Base-by-base conservation (phyloP, 768 basidiomycete genomes). In the Termitomyces sp. region DNA sequence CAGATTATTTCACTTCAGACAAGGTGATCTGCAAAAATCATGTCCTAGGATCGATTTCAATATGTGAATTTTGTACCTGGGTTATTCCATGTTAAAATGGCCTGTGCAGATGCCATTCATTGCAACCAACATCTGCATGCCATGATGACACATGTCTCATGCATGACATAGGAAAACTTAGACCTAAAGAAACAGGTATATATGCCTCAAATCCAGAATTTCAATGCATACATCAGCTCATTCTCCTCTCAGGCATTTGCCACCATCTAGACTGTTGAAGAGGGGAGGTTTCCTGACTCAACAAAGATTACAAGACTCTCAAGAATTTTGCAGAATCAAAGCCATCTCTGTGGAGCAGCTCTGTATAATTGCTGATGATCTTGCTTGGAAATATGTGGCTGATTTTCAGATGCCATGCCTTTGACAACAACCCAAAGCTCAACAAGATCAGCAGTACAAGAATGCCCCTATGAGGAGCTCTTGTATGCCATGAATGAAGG, bases 391-490 rank as follows among this genome's bases (percentile, higher is more conserved):
- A 7, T 65, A 68, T 53, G 61, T 68, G 3, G 61, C 64, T 2
- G 58, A 55, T 1, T 56, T 52, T 3, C 49, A 32, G 7, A 52
- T 65, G 20, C 58, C 12, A 24, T 32, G 46, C 0, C 32, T 53
- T n/a, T 43, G 39, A 1, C 10, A 27, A 1, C 37, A 56, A 24
- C 29, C 52, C 3, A 24, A 26, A 13, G 27, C 7, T 0, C 56
- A 61, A 8, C 56, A 69, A 5, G 76, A 78, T 59, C 16, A 68
- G 36, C 66, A 71, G 16, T 55, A 61, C 13, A 71, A 75, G 57
- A 79, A 80, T 54, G 48, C 55, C 67, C 78, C 0, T 80, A 80
- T 53, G 71, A 76, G 36, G 77, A 79, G 46, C 52, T 76, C 0
- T 62, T 64, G 0, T 65, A 71, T 58, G 65, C 68, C 0, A 50